Base-by-base conservation (phyloP, 352 stramenopile species). In the Phytophthora rubi region DNA sequence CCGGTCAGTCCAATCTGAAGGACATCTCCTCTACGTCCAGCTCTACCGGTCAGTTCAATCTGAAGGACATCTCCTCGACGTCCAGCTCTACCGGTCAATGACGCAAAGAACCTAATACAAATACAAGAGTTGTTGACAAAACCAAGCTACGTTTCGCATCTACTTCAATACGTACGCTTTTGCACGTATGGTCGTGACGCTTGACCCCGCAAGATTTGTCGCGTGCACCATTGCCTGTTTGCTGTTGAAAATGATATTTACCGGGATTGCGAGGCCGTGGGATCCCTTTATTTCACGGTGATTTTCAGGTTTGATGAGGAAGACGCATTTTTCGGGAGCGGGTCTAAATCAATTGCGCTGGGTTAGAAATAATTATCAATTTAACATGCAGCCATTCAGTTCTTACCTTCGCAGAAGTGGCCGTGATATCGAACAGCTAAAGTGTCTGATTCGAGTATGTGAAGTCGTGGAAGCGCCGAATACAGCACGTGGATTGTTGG, bases 401-500 rank as follows among this genome's bases (percentile, higher is more conserved):
- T n/a, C 39, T 42, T 44, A 54, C 56, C 42, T 45, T 54, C 56
- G 45, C 42, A 53, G 26, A 32, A 54, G 33, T 55, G 26, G 1
- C n/a, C n/a, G 7, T 63, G 39, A 37, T 7, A 5, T 16, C 44
- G 44, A 21, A 3, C 28, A 3, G 26, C 32, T n/a, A 54, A 47
- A 4, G 23, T 63, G 30, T 53, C 45, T 0, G 37, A 15, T 3
- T 45, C 42, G 4, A 54, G 28, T 3, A 55, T 26, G 3, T 55
- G 10, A 6, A 63, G n/a, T 47, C 28, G 7, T 6, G 56, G 56
- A 1, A 62, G 23, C 1, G n/a, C 56, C 2, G 56, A 63, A n/a
- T 63, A 35, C 2, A 63, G 26, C 2, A 63, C 56, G 3, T 30
- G 18, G 9, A 63, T 44, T 5, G 56, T 63, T 15, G 56, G 56